Base-by-base conservation (phyloP, 305 asterid species). In the Stenogyne calaminthoides region DNA sequence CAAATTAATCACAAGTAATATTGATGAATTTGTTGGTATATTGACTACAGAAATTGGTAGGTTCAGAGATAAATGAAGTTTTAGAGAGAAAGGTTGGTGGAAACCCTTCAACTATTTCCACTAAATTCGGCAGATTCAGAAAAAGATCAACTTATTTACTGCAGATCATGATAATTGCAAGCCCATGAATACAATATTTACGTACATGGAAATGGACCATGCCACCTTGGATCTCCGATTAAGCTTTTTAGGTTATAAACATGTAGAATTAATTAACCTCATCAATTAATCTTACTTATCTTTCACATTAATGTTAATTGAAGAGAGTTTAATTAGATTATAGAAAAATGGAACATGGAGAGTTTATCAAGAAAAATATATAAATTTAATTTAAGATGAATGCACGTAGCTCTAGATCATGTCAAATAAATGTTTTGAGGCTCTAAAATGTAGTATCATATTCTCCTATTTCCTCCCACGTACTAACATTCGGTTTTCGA, bases 101-200 rank as follows among this genome's bases (percentile, higher is more conserved):
- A 92, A 78, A 92, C 98, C 6, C 72, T 92, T 70, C 98, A 92
- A 68, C 87, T 92, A 25, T 90, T 92, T 62, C 98, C 98, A 1
- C 39, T 88, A 19, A 84, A 87, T 77, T 20, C 60, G 47, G 56
- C 78, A 12, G 65, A 80, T 14, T 20, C 82, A 0, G 91, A 86
- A 76, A n/a, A 88, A 78, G 77, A 65, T 84, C 32, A 83, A 82
- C 71, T 65, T 80, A 0, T 84, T 81, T 15, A n/a, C n/a, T n/a
- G 77, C 18, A 14, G 19, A 81, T 22, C 71, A 71, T 15, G 57
- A 58, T 12, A 8, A 44, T 49, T 80, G 77, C 74, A 85, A 80
- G 72, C 81, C 74, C 42, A 84, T n/a, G n/a, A n/a, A 70, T 52
- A 19, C 80, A 1, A 25, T 76, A 5, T 81, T 83, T 60, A 14